These are phyloP conservation scores for Aspergillus hiratsukae DNA, from an alignment of 2,329 filamentous ascomycete species.

Conservation along the genomic window DNA sequence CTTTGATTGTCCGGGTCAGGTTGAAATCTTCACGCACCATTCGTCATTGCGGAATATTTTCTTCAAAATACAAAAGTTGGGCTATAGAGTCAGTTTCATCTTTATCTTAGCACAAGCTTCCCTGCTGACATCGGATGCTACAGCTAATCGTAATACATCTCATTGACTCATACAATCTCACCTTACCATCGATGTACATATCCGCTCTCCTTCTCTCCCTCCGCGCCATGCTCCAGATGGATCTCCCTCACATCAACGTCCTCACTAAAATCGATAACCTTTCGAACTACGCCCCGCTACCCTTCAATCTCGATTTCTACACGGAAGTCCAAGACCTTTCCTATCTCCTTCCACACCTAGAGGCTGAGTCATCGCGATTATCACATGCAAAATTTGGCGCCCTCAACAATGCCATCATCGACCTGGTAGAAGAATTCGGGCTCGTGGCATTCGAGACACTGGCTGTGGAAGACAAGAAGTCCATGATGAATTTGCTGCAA, in stretches of 20 bases:
- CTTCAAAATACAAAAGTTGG: slow-evolving; percentile 80
- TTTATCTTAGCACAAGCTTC: not conserved
- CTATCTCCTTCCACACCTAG: slow-evolving; percentile 75
- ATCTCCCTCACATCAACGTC: slow-evolving; percentile 92
- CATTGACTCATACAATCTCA: slow-evolving; percentile 89
- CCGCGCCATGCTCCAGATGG: slow-evolving; percentile 96
- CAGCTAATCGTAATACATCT: slow-evolving; percentile 92
- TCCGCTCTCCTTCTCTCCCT: slow-evolving; percentile 90
- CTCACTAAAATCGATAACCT: slow-evolving; percentile 98
- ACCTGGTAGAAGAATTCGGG: slow-evolving; percentile 82
- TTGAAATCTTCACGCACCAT: slow-evolving; percentile 96
- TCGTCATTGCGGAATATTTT: slow-evolving; percentile 88
- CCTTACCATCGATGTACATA: slow-evolving; percentile 88
- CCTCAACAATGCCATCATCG: slow-evolving; percentile 80
- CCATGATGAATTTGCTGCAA: slow-evolving; percentile 86
- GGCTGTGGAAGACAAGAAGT: slow-evolving; percentile 93
- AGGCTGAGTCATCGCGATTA: slow-evolving; percentile 68
- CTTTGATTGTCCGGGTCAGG: slow-evolving; percentile 95
- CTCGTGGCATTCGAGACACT: slow-evolving; percentile 90
- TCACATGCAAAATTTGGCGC: slow-evolving; percentile 72
- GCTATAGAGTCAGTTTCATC: slow-evolving; percentile 69
- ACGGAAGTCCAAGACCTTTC: slow-evolving; percentile 93
- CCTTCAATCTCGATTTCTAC: slow-evolving; percentile 95
- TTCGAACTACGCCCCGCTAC: slow-evolving; percentile 73
- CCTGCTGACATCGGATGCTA: slow-evolving; percentile 7